Evolutionary conservation across 1,284 basidiomycete genomes (phyloP), one percentile per base, ranked within the genome.

Genomic region (Tilletia setariae): DNA sequence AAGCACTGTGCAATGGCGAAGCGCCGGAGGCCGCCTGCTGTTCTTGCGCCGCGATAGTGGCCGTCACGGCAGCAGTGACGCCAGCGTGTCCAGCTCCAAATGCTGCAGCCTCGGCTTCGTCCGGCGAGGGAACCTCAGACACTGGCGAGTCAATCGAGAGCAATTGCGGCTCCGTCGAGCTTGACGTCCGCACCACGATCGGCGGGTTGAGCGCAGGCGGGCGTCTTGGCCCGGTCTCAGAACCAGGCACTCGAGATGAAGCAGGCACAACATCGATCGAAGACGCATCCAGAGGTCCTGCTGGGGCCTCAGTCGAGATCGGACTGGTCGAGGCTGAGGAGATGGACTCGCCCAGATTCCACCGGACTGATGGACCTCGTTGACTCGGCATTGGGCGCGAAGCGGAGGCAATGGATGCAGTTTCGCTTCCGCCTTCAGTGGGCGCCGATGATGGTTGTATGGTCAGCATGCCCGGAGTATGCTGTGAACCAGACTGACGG

Each of bases 241-340:
- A 25, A 15, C 51, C 51, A 28, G n/a, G 51, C n/a, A 61, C 56
- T 28, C 56, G 56, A 35, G 56, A 61, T 15, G 56, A 61, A 2
- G 56, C 16, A 6, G 56, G 28, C 2, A 61, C 32, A 7, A 61
- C 28, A 30, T 61, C 56, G 9, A 61, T 13, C 21, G 51, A 28
- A 25, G 51, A 23, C 6, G 21, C 7, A 23, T 21, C 51, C 51
- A 25, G 16, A 6, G 25, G 28, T 53, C 28, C 51, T 3, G 28
- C 51, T 23, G 56, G 28, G 32, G 16, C 16, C 32, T 25, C 8
- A 35, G 35, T 35, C 56, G 56, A 61, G 4, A 21, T 61, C 28
- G 56, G 28, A 30, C 56, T 61, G 28, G 35, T 61, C 56, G 56
- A 30, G 35, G 56, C 28, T 40, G 56, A 15, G 30, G 16, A 15